These are phyloP conservation scores for Raddia guianensis DNA, from an alignment of 176 grass and related monocot species.

Conservation along the genomic window DNA sequence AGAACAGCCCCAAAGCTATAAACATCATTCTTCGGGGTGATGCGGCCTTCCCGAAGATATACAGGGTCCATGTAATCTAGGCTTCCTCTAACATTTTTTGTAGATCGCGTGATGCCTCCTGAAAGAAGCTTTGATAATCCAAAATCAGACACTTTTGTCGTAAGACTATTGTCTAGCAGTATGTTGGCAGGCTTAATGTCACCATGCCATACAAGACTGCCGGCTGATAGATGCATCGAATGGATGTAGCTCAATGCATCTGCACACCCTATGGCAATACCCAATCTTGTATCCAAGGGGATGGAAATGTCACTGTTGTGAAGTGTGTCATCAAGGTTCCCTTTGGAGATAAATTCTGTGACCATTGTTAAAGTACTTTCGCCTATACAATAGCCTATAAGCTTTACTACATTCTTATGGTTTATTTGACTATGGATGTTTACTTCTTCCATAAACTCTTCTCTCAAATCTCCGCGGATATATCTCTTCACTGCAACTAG, in stretches of 20 bases:
- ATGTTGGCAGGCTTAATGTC: constrained; percentile 44
- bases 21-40: too few relatives aligned
- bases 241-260: constrained; percentile 43
- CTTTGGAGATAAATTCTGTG: constrained; percentile 25
- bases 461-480: neutral
- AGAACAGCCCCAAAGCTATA: too few relatives aligned
- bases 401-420: constrained; percentile 31
- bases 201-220: constrained; percentile 5
- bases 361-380: neutral
- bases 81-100: too few relatives aligned
- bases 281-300: constrained; percentile 26
- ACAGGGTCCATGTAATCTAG: too few relatives aligned
- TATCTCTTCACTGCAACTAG: constrained; percentile 43
- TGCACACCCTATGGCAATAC: constrained; percentile 40
- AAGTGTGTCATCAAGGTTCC: constrained; percentile 30
- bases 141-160: constrained; percentile 21
- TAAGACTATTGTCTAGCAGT: constrained; percentile 24
- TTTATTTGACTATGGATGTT: constrained; percentile 17
- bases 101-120: too few relatives aligned
- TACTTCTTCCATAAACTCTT: constrained; percentile 32
- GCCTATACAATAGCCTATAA: constrained; percentile 22
- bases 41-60: too few relatives aligned
- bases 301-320: neutral
- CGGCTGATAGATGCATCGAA: constrained; percentile 19
- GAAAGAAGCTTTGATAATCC: neutral